These are phyloP conservation scores for Talaromyces stipitatus DNA, from an alignment of 495 filamentous ascomycete species.

Conservation along the genomic window DNA sequence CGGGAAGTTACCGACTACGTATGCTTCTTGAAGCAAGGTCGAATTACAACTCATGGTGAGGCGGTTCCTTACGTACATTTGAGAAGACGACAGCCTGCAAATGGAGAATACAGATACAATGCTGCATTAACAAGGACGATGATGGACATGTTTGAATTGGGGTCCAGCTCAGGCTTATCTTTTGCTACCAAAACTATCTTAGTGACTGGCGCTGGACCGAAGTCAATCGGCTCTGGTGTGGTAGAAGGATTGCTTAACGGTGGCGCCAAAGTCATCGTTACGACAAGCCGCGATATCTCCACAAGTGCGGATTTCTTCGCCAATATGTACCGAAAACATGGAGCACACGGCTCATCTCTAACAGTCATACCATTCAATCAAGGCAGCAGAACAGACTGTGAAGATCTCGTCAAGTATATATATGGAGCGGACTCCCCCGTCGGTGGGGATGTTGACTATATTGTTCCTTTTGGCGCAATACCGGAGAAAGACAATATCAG, in stretches of 20 bases:
- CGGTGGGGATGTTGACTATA: slow-evolving; percentile 93
- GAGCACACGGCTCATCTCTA: slow-evolving; percentile 90
- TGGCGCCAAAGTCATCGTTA: slow-evolving; percentile 91
- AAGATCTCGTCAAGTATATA: slow-evolving; percentile 87
- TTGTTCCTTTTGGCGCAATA: slow-evolving; percentile 95
- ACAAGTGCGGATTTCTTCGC: slow-evolving; percentile 99
- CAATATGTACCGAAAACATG: slow-evolving; percentile 91
- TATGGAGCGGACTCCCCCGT: slow-evolving; percentile 92
- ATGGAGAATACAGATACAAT: not conserved
- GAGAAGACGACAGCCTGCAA: not conserved
- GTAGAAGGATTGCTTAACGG: slow-evolving; percentile 92
- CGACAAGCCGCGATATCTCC: slow-evolving; percentile 89
- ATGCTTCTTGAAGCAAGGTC: not conserved
- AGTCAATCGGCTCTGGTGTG: slow-evolving; percentile 95
- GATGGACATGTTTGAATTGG: not conserved
- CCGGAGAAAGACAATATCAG: slow-evolving; percentile 97
- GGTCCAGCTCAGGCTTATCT: not conserved
- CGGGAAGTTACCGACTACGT: not conserved
- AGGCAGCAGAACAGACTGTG: slow-evolving; percentile 93
- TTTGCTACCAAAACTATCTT: not conserved
- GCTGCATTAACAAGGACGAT: not conserved
- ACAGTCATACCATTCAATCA: slow-evolving; percentile 98
- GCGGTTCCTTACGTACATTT: not conserved
- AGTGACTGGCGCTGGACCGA: slow-evolving; percentile 77
- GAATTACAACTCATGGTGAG: slow-evolving; percentile 43